Conservation (phyloP, 495 filamentous ascomycete genomes). For the Penicillium manginii region DNA sequence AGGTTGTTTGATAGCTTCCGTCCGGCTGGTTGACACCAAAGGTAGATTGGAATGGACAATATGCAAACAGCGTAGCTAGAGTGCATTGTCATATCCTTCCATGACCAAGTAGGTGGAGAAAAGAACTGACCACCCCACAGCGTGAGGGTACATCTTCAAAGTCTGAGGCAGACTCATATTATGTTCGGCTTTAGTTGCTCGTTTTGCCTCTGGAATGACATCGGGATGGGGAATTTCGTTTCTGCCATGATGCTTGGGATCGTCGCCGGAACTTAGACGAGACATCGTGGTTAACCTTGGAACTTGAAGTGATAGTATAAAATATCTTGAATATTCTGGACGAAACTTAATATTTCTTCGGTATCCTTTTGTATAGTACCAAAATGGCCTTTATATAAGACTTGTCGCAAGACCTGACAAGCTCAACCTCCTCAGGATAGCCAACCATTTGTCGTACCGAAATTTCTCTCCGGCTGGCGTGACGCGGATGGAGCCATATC, state of each 20-base stretch:
- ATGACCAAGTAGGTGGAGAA: constrained; percentile 55
- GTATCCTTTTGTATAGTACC: no score
- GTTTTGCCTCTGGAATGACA: background rate
- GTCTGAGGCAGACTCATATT: constrained; percentile 44
- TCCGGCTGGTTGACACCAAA: constrained; percentile 31
- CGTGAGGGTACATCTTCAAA: constrained; percentile 55
- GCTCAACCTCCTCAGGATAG: background rate
- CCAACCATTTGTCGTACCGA: background rate
- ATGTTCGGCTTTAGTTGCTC: constrained; percentile 27
- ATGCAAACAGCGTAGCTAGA: constrained; percentile 45
- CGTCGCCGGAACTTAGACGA: background rate
- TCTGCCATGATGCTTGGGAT: background rate
- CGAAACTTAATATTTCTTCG: no score
- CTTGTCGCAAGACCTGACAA: background rate
- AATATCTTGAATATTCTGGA: background rate
- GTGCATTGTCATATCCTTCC: constrained; percentile 54
- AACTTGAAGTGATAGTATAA: background rate
- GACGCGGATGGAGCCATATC: background rate
- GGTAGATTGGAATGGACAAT: constrained; percentile 37
- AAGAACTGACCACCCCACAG: constrained; percentile 52
- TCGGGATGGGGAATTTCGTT: background rate
- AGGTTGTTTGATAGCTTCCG: constrained; percentile 41
- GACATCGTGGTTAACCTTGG: background rate
- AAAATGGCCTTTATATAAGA: no score
- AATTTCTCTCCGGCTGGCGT: background rate